A percentile compares a stretch with the other conserved stretches of the same genome.
Evolutionary conservation across 768 basidiomycete genomes (phyloP).

Genomic region (Saitozyma podzolica): DNA sequence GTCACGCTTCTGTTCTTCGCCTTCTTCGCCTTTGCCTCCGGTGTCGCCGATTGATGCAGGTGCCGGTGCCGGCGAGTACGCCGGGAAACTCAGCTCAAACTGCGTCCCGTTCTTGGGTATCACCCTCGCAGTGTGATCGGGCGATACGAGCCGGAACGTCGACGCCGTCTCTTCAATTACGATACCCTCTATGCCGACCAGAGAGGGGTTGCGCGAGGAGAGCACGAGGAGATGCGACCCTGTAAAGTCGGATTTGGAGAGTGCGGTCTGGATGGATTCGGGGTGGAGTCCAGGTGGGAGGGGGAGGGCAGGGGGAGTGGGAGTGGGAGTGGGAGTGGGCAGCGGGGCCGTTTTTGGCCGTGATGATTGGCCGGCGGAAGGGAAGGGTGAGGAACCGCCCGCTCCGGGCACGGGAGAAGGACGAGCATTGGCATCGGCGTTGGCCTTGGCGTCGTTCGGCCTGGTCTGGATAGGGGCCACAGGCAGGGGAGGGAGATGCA

Average conservation of each 20-base stretch:
- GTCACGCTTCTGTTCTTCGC: background rate
- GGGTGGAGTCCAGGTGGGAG: background rate
- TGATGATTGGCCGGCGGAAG: too few species aligned
- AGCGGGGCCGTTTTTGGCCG: background rate
- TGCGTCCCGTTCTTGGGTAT: constrained; percentile 46
- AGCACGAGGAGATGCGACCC: constrained; percentile 27
- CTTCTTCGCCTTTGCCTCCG: constrained; percentile 2
- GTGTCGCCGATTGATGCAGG: background rate
- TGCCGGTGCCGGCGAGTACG: constrained; percentile 21
- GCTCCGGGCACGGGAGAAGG: too few species aligned
- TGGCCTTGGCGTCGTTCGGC: background rate
- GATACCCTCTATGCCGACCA: constrained; percentile 36
- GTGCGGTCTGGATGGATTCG: constrained; percentile 34
- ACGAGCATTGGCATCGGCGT: too few species aligned
- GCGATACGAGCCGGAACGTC: constrained; percentile 42
- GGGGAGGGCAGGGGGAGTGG: background rate
- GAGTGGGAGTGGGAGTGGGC: background rate
- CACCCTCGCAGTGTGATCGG: constrained; percentile 22
- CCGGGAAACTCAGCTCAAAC: constrained; percentile 42
- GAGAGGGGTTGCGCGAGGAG: constrained; percentile 28
- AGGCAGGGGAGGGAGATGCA: constrained; percentile 6
- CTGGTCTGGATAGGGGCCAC: background rate
- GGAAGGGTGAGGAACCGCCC: too few species aligned
- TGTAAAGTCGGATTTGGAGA: constrained; percentile 50
- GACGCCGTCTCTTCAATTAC: constrained; percentile 48